Base-by-base conservation (phyloP, 1,284 basidiomycete species). In the Cryptococcus sp. region DNA sequence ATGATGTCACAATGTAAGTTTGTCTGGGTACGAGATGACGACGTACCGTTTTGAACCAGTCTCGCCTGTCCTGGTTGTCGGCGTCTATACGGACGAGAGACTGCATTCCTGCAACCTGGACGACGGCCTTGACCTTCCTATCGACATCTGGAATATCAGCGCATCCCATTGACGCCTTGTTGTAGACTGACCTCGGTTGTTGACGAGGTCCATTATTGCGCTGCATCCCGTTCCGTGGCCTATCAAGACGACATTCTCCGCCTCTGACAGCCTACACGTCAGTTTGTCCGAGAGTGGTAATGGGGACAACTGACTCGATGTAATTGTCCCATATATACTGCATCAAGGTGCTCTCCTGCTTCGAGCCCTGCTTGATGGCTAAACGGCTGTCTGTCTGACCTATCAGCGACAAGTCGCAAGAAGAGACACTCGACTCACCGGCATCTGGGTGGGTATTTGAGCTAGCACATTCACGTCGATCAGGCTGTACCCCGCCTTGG, bases 291-390 rank as follows among this genome's bases (percentile, higher is more conserved):
- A 7, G 3, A 14, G 21, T 24, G 11, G 12, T n/a, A n/a, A n/a
- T n/a, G n/a, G n/a, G 16, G 2, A 7, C n/a, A 10, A 80, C 72
- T 43, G 56, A 91, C 89, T 87, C 81, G 48, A 95, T 78, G 58
- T 91, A 90, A 66, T 97, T 94, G 72, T 97, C 93, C 94, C 94
- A 98, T 3, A 97, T 69, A 64, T 94, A 94, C 6, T 79, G 76
- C 52, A 93, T 69, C 21, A 91, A 73, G 25, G 86, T 80, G 36
- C 43, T 69, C 60, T 50, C 68, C n/a, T 48, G 23, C 49, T 60
- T 50, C 16, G 57, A 52, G 12, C 61, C 66, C 9, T 42, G 42
- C 26, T 65, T 62, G 3, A 50, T 45, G 23, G 66, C 57, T 53
- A 31, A 14, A 7, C 28, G 28, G 64, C 59, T 26, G 50, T 54